These are phyloP conservation scores for Pseudogymnoascus sp. DNA, from an alignment of 2,329 filamentous ascomycete genomes.

Conservation along the genomic window DNA sequence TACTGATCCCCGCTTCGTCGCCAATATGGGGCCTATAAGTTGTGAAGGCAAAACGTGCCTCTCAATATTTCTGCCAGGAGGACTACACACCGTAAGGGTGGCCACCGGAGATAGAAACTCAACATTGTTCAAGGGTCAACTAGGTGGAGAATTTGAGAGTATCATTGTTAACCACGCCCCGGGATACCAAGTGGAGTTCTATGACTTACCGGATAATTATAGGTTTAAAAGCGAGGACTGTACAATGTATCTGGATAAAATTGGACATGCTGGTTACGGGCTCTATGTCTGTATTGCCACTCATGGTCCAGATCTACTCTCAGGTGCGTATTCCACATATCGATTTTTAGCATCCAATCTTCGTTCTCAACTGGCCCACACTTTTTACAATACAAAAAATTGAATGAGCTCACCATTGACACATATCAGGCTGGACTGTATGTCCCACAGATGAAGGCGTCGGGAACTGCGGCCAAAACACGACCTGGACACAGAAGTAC, in stretches of 20 bases:
- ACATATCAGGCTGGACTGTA: neutral
- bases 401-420: neutral
- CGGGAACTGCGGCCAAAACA: neutral
- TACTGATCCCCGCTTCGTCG: neutral
- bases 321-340: neutral
- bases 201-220: neutral
- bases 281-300: slow-evolving; percentile 5
- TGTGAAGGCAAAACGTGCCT: neutral
- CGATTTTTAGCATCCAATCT: neutral
- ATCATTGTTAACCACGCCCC: slow-evolving; percentile 4
- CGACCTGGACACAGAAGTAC: slow-evolving; percentile 2
- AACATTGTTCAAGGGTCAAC: neutral
- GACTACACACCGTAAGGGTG: neutral
- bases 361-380: neutral
- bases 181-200: slow-evolving; percentile 1
- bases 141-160: neutral
- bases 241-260: neutral
- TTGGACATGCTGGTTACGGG: neutral
- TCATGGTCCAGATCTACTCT: neutral
- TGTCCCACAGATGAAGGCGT: neutral
- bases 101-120: neutral
- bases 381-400: neutral
- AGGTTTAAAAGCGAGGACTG: neutral
- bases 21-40: neutral
- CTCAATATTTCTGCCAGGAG: neutral